Base-by-base conservation (phyloP, 1,284 basidiomycete genomes). In the Ganoderma resinaceum region DNA sequence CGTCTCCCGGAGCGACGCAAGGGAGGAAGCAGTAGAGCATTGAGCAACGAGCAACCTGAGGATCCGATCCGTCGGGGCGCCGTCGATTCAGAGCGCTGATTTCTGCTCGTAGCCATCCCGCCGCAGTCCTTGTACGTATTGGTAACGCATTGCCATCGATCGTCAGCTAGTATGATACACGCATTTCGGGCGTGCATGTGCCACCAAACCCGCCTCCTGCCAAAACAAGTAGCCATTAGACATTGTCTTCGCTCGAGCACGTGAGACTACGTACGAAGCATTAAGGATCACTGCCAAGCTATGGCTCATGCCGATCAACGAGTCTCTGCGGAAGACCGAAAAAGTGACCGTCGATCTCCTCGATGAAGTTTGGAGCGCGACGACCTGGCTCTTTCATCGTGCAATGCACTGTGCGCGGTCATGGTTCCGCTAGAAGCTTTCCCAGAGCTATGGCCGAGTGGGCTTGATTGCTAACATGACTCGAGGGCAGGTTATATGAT, bases 181-280 rank as follows among this genome's bases (percentile, higher is more conserved):
- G 59, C 35, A 61, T 49, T 42, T 43, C 8, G 49, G 46, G 38
- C 49, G 53, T 55, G 60, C 53, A 35, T 46, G 60, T 26, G 59
- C 59, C 59, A 52, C 46, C 46, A 29, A 20, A n/a, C 26, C 57
- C 49, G n/a, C 49, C 38, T 33, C n/a, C 31, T 20, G 29, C 38
- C 37, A 43, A 16, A 43, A 46, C 7, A 23, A 23, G 43, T 53
- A 31, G 52, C n/a, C 35, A 42, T 61, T 66, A 61, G 52, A 59
- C 65, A n/a, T 61, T 52, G 60, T 37, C 65, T 57, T 66, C 64
- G 58, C n/a, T n/a, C n/a, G 23, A 55, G 65, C 60, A 66, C 52
- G 55, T 49, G 65, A 57, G 31, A 23, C n/a, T 23, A n/a, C 9
- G 43, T 33, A 20, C 42, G 40, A 33, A 38, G 31, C 63, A 20